Conservation (phyloP, 768 basidiomycete species). For the Boletus reticuloceps region DNA sequence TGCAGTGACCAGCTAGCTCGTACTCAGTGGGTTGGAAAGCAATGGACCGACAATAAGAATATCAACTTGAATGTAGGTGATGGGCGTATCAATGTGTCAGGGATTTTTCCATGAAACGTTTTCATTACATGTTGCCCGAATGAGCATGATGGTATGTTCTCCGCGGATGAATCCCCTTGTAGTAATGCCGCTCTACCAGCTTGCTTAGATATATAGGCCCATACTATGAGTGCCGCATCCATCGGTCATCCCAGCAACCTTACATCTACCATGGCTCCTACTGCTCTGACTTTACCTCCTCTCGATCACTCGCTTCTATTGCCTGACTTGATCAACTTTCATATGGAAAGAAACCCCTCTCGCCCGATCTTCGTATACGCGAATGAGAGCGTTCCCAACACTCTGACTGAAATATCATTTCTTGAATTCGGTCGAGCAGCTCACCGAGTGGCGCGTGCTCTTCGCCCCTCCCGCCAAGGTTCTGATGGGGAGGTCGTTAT, state of each 20-base stretch:
- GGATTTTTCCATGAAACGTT: no score
- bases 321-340: constrained; percentile 26
- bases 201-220: constrained; percentile 14
- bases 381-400: constrained; percentile 7
- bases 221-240: background rate
- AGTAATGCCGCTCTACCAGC: background rate
- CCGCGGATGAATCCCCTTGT: background rate
- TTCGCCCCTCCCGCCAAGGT: constrained; percentile 34
- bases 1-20: no score
- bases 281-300: constrained; percentile 13
- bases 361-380: constrained; percentile 20
- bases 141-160: background rate
- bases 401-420: constrained; percentile 20
- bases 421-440: constrained; percentile 29
- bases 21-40: no score
- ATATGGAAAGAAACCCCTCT: constrained; percentile 24
- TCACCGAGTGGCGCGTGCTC: constrained; percentile 37
- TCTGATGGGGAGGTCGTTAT: constrained; percentile 20
- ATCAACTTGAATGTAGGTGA: no score
- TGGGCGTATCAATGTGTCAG: no score
- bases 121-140: background rate
- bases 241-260: background rate
- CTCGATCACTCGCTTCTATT: constrained; percentile 23
- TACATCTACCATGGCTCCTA: background rate
- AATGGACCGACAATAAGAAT: no score